phyloP scores from a whole-genome alignment of 2,329 filamentous ascomycete genomes.

The Paraconiothyrium sp. region DNA sequence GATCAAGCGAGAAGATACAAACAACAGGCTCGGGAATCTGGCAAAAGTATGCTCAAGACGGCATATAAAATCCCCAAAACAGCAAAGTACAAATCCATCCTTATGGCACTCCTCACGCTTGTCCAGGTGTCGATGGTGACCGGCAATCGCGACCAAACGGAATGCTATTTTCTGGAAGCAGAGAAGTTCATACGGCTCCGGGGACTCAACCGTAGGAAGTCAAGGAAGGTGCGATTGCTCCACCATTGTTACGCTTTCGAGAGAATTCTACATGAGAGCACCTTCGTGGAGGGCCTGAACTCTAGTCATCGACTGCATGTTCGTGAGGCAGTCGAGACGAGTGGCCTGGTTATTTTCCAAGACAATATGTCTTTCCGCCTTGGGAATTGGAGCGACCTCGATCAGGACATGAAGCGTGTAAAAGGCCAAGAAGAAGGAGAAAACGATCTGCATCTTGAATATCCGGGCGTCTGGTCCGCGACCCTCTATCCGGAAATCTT shows the following conservation, averaged over 20 bases:
- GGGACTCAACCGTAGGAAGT: conserved; percentile 52
- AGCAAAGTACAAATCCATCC: conserved; percentile 56
- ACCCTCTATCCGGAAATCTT: conserved; percentile 59
- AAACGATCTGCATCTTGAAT: conserved; percentile 56
- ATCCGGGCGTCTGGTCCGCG: conserved; percentile 51
- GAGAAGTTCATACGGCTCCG: conserved; percentile 55
- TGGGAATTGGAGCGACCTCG: conserved; percentile 40
- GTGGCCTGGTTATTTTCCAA: conserved; percentile 27
- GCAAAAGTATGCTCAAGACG: conserved; percentile 46
- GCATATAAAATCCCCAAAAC: conserved; percentile 48
- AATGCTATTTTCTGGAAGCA: conserved; percentile 54
- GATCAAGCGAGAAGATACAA: conserved; percentile 44
- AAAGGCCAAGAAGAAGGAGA: conserved; percentile 54
- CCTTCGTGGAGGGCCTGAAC: conserved; percentile 22
- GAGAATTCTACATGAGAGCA: conserved; percentile 58
- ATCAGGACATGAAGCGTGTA: conserved; percentile 42
- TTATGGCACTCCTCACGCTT: conserved; percentile 58
- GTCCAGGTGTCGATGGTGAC: conserved; percentile 49
- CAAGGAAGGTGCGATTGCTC: conserved; percentile 54
- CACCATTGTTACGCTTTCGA: conserved; percentile 61
- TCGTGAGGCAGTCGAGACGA: conserved; percentile 27
- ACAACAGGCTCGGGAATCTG: conserved; percentile 42
- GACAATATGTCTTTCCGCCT: conserved; percentile 49
- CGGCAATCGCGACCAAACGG: conserved; percentile 46
- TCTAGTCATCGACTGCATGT: conserved; percentile 23